Evolutionary conservation across 2,329 filamentous ascomycete species (phyloP), one percentile per base, ranked within the genome.

Genomic region (Pseudogymnoascus pannorum): DNA sequence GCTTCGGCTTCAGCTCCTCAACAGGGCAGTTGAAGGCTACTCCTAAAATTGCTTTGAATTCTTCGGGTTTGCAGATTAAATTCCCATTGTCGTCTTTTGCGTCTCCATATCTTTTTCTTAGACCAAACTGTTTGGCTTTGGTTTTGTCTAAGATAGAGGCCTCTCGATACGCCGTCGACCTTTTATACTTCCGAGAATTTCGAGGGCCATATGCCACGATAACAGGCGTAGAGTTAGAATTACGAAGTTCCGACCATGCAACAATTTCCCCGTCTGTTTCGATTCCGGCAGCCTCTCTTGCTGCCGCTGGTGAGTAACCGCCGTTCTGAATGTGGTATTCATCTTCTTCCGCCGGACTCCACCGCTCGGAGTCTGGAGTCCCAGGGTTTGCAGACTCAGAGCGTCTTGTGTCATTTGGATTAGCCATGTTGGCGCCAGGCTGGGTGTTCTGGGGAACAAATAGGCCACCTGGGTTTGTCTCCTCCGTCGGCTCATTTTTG

Each of bases 101-200:
- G 18, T 62, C 61, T 24, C 58, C 44, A 0, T 18, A 8, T 48
- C 61, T 54, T n/a, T 54, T 0, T 1, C 24, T 12, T 20, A 33
- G 61, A 29, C 61, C 61, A 7, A 59, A 44, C 44, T 60, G 14
- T 20, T 1, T 11, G 2, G 40, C 57, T 5, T 29, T 26, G 8
- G 38, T 16, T 33, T 60, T n/a, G 42, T 42, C 31, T 22, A 62
- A 1, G n/a, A 31, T 2, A 36, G 24, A 14, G 12, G 4, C 12
- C 42, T 38, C 38, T 31, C 42, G 48, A 16, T 5, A 14, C 1
- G 22, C 38, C 38, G 42, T 62, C 31, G 26, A 54, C 20, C 61
- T 40, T 12, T n/a, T 59, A 59, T 62, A 62, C 20, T 22, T 62
- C 36, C 29, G 31, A 22, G 61, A 9, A 40, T 62, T 62, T 57